Base-by-base conservation (phyloP, 2,329 filamentous ascomycete genomes). In the Chaetomiaceae sp. region DNA sequence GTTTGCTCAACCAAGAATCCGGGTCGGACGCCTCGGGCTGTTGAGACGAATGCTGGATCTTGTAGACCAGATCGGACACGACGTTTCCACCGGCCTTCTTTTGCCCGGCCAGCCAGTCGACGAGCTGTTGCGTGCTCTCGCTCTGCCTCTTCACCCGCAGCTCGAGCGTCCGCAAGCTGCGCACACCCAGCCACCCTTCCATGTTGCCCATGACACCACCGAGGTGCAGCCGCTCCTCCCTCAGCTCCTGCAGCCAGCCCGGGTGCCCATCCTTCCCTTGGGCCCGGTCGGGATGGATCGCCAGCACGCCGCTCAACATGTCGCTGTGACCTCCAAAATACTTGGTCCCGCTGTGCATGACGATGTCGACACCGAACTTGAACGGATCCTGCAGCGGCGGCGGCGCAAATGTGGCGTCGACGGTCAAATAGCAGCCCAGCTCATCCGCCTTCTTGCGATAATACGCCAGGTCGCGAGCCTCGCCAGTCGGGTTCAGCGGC, bases 261-360 rank as follows among this genome's bases (percentile, higher is more conserved):
- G 40, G 39, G 30, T 37, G 14, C 2, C 46, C 50, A 19, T 35
- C 34, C 12, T 30, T 37, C 2, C 74, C 73, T 46, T 75, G 61
- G 6, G 56, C 60, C 34, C 69, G 69, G 33, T 67, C 67, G 14
- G 78, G 77, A 44, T 78, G 73, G 5, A 90, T 79, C 0, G 82
- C 81, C 23, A 99, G 71, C 16, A 95, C 85, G 19, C 93, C 93
- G 64, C 88, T 95, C 5, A 97, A 80, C 77, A 97, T 78, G 70
- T 99, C 93, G 58, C 86, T 92, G 71, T 99, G 93, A 0, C 93
- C 93, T 17, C 93, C 93, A 59, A 99, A 82, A 70, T 97, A 99
- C 75, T 97, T 99, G 16, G 91, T 96, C 3, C 90, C 93, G 45
- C 81, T 86, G 70, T 99, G 93, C 88, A 97, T 87, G 30, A 96